A percentile compares a stretch with the other conserved stretches of the same genome.
These are phyloP conservation scores for Backusella tarrabulga DNA, from an alignment of 192 early-diverging fungal species.

Conservation along the genomic window DNA sequence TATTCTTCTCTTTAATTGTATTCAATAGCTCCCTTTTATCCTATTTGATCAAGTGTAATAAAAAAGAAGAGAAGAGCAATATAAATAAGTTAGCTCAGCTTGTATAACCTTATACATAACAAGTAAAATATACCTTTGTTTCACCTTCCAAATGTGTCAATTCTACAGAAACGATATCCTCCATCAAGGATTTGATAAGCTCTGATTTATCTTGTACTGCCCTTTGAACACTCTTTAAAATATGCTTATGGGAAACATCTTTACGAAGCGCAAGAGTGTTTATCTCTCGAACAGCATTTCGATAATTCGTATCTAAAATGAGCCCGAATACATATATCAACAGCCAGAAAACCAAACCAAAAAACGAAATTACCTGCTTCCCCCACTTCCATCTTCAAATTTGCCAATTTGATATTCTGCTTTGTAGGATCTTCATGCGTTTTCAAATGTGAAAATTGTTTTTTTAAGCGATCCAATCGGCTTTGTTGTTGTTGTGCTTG, in stretches of 20 bases:
- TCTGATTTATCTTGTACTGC: not conserved
- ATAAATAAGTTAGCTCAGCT: not conserved
- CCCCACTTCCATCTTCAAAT: constrained; percentile 28
- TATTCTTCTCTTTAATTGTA: not conserved
- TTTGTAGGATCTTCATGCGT: constrained; percentile 16
- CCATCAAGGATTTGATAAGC: not conserved
- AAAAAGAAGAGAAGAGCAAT: not conserved
- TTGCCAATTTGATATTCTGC: constrained; percentile 27
- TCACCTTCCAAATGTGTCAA: not conserved
- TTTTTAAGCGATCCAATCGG: constrained; percentile 25
- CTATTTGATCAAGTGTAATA: not conserved
- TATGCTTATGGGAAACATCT: not conserved
- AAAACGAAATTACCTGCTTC: constrained; percentile 26
- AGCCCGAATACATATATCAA: not conserved
- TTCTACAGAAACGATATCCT: not conserved
- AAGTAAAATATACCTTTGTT: not conserved
- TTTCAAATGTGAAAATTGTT: constrained; percentile 20
- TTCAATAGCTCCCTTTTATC: not conserved
- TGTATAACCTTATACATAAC: not conserved
- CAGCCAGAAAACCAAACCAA: not conserved
- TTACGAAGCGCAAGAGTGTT: not conserved
- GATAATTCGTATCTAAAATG: constrained; percentile 19
- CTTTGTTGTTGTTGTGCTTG: constrained; percentile 9
- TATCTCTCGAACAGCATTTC: constrained; percentile 19
- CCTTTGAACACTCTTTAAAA: not conserved